These are phyloP conservation scores for Ceratocystis huliohia DNA, from an alignment of 2,329 filamentous ascomycete genomes.

Conservation along the genomic window DNA sequence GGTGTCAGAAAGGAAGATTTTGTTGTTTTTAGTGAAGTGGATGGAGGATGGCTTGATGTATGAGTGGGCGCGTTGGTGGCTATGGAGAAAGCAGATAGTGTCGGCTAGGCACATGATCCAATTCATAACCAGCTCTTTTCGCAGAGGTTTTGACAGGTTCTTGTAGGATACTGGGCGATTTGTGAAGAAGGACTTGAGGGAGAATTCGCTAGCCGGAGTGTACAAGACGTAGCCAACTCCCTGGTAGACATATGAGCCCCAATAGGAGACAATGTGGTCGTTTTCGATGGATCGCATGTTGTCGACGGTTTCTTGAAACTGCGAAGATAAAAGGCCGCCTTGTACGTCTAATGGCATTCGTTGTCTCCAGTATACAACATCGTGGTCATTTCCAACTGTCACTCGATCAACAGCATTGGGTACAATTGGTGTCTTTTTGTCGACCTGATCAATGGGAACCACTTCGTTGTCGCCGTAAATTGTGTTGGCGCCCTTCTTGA, in stretches of 20 bases:
- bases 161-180: constrained; percentile 51
- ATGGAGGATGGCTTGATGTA: constrained; percentile 61
- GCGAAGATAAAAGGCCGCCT: constrained; percentile 37
- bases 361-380: constrained; percentile 44
- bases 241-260: constrained; percentile 56
- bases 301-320: constrained; percentile 50
- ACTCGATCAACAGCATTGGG: constrained; percentile 42
- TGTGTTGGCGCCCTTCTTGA: constrained; percentile 48
- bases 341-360: constrained; percentile 34
- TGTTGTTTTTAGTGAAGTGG: constrained; percentile 51
- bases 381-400: constrained; percentile 48
- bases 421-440: constrained; percentile 38
- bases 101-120: constrained; percentile 65
- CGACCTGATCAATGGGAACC: constrained; percentile 54
- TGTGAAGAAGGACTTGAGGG: constrained; percentile 53
- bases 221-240: constrained; percentile 53
- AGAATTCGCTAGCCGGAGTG: constrained; percentile 53
- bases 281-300: constrained; percentile 48
- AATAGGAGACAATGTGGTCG: constrained; percentile 57
- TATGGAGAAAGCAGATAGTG: constrained; percentile 55
- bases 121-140: constrained; percentile 50
- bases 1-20: constrained; percentile 55
- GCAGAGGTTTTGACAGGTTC: constrained; percentile 45
- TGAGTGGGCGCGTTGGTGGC: constrained; percentile 49
- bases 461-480: constrained; percentile 55